Evolutionary conservation across 78 protist genomes (phyloP).

Genomic region (Thecamonas trahens): DNA sequence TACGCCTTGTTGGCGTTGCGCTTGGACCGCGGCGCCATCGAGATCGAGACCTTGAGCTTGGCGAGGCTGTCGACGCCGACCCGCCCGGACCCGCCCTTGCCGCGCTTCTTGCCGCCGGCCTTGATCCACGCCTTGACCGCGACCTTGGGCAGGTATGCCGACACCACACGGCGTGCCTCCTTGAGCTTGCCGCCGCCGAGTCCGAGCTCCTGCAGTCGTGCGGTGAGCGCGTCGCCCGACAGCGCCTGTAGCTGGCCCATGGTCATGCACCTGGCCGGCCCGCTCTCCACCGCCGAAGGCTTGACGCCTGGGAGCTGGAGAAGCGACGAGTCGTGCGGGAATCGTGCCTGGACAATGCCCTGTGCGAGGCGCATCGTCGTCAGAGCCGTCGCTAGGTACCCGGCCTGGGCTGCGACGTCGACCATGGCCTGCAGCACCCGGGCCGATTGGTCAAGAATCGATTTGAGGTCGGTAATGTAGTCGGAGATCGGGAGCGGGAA

Average conservation of each 20-base stretch:
- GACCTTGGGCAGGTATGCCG: neutral
- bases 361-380: constrained; percentile 51
- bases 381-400: constrained; percentile 45
- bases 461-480: constrained; percentile 87
- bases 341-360: constrained; percentile 66
- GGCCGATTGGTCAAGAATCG: constrained; percentile 87
- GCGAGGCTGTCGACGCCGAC: neutral
- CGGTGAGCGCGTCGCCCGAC: too few species aligned
- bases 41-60: neutral
- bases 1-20: neutral
- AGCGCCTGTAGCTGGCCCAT: too few species aligned
- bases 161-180: neutral
- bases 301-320: neutral
- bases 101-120: neutral
- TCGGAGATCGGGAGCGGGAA: constrained; percentile 83
- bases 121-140: neutral
- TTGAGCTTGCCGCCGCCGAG: neutral
- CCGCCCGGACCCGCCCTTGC: neutral
- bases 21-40: too few species aligned
- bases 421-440: constrained; percentile 83
- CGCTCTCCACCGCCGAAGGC: too few species aligned
- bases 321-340: neutral
- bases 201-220: neutral
- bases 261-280: too few species aligned
- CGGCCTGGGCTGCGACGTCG: constrained; percentile 81